These are phyloP conservation scores for Wakefieldia striispora DNA, from an alignment of 768 basidiomycete genomes.

Conservation along the genomic window DNA sequence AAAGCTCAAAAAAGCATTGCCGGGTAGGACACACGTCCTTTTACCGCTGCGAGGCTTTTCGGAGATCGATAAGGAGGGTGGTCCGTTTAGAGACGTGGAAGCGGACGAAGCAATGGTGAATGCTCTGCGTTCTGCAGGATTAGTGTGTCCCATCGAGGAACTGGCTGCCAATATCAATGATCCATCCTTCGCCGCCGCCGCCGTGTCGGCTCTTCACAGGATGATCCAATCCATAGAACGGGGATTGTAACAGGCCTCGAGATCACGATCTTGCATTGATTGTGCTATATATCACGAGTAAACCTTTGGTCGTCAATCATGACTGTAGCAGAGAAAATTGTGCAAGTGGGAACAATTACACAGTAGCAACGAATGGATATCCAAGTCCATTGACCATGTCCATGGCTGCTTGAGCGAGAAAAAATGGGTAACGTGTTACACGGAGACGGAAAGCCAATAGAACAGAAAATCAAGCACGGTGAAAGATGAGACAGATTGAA, in stretches of 20 bases:
- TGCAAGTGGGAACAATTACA: conserved; percentile 40
- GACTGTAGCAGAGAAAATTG: conserved; percentile 12
- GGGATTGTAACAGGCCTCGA: not conserved
- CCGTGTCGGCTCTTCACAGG: conserved; percentile 16
- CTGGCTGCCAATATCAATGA: conserved; percentile 28
- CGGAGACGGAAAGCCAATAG: conserved; percentile 7
- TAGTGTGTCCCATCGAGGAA: conserved; percentile 20
- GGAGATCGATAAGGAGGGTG: conserved; percentile 21
- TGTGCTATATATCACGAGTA: not conserved
- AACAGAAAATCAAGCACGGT: conserved; percentile 17
- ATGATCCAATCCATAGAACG: conserved; percentile 13
- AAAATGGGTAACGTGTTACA: conserved; percentile 32
- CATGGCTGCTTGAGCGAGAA: conserved; percentile 30
- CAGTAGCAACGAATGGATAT: conserved; percentile 48
- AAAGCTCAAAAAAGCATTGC: conserved; percentile 18
- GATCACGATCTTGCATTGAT: not conserved
- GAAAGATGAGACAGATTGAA: conserved; percentile 18
- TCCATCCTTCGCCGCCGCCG: conserved; percentile 18
- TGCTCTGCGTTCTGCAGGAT: conserved; percentile 9
- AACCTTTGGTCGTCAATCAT: conserved; percentile 9
- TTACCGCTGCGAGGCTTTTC: conserved; percentile 28
- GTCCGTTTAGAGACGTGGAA: conserved; percentile 24
- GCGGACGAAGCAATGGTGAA: conserved; percentile 23
- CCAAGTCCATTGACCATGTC: conserved; percentile 55
- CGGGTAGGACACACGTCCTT: conserved; percentile 20